These are phyloP conservation scores for Phycomyces blakesleeanus DNA, from an alignment of 192 early-diverging fungal genomes.

Conservation along the genomic window DNA sequence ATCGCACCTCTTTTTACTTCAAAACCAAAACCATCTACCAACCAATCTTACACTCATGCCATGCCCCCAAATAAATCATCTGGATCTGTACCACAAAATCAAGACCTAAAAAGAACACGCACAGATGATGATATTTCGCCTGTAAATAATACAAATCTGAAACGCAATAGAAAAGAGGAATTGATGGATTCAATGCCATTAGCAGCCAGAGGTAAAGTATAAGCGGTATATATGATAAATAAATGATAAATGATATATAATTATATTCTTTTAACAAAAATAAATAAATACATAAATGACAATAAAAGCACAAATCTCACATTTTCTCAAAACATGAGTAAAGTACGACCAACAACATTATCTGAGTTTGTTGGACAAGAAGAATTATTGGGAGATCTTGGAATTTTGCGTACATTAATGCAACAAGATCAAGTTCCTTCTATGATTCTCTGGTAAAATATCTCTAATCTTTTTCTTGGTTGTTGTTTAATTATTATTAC, in stretches of 20 bases:
- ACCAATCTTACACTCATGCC: constrained; percentile 14
- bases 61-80: no score
- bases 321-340: not conserved
- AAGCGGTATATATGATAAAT: not conserved
- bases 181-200: constrained; percentile 48
- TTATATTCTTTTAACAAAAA: no score
- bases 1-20: not conserved
- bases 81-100: not conserved
- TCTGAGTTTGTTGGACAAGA: constrained; percentile 73
- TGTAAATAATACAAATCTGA: constrained; percentile 13
- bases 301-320: no score
- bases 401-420: constrained; percentile 63
- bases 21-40: not conserved
- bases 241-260: no score
- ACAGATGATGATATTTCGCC: not conserved
- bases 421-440: constrained; percentile 64
- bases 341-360: constrained; percentile 52
- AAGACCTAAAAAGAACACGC: not conserved
- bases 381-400: constrained; percentile 59
- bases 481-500: not conserved
- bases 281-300: no score
- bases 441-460: constrained; percentile 68
- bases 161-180: constrained; percentile 26
- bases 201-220: constrained; percentile 49
- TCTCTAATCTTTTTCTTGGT: not conserved